Evolutionary conservation across 1,139 yeast species (phyloP), one percentile per base, ranked within the genome.

Genomic region (Hemisphaericaspora lyxosophila): DNA sequence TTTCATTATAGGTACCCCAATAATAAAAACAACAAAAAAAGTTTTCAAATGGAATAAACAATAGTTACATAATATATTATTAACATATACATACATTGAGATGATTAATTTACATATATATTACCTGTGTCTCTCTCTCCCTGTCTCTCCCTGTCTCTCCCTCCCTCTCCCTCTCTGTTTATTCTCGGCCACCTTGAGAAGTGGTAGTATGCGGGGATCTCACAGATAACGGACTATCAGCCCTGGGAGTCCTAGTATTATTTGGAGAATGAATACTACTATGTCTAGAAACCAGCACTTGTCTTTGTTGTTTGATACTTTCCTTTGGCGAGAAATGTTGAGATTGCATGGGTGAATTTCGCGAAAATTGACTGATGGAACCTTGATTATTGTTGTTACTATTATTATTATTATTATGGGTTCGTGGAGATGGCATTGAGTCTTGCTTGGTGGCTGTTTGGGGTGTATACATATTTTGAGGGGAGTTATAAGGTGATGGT

Each of bases 311-410:
- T 25, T 51, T 51, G 26, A 50, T 48, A 15, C 14, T 17, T 18
- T 40, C 41, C 27, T 24, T 33, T 7, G 42, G 42, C 9, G 41
- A 37, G 12, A 28, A 24, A 13, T 17, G 26, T 39, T 54, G 69
- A 0, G 64, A 54, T 2, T 66, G 57, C 41, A 52, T 66, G 1
- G 67, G 69, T 4, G 66, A 61, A 27, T 56, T 52, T n/a, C 46
- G 48, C 23, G 39, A 38, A 25, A 45, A 43, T 35, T 40, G 48
- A 7, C 51, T 51, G n/a, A n/a, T n/a, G n/a, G n/a, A n/a, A n/a
- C n/a, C n/a, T n/a, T n/a, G n/a, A n/a, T n/a, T n/a, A n/a, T n/a
- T n/a, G n/a, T n/a, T n/a, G n/a, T n/a, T n/a, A n/a, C n/a, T n/a
- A n/a, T n/a, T n/a, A n/a, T n/a, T n/a, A n/a, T n/a, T n/a, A n/a